These are phyloP conservation scores for Dichomitus squalens DNA, from an alignment of 1,284 basidiomycete species.

Conservation along the genomic window DNA sequence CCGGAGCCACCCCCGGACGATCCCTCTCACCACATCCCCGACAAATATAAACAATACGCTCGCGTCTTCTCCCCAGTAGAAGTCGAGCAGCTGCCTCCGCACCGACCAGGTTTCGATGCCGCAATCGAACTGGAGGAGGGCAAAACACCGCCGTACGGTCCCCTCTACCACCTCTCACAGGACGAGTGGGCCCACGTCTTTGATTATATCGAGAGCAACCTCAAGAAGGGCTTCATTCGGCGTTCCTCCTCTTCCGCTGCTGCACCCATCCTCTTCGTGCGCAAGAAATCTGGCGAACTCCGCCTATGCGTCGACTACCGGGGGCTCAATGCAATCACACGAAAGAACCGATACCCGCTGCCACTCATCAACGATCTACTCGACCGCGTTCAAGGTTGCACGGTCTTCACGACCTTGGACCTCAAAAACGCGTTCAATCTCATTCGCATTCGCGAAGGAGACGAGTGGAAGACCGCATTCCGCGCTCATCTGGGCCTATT, in stretches of 20 bases:
- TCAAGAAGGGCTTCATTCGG: slow-evolving; percentile 37
- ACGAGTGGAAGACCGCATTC: slow-evolving; percentile 23
- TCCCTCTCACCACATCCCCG: background rate
- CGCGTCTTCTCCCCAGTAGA: slow-evolving; percentile 15
- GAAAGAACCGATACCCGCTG: slow-evolving; percentile 18
- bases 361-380: slow-evolving; percentile 17
- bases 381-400: slow-evolving; percentile 16
- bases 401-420: slow-evolving; percentile 17
- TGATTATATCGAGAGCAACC: slow-evolving; percentile 40
- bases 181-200: slow-evolving; percentile 26
- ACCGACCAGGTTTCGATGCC: slow-evolving; percentile 12
- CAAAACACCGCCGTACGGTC: slow-evolving; percentile 11
- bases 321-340: slow-evolving; percentile 37
- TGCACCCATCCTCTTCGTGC: slow-evolving; percentile 45
- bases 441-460: no score
- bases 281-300: slow-evolving; percentile 44
- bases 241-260: slow-evolving; percentile 38
- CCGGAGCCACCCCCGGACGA: background rate
- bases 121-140: slow-evolving; percentile 18
- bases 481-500: slow-evolving; percentile 20
- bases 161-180: slow-evolving; percentile 28
- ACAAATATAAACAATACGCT: slow-evolving; percentile 4
- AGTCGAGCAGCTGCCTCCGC: slow-evolving; percentile 16
- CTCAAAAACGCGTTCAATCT: slow-evolving; percentile 14
- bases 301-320: slow-evolving; percentile 45